phyloP scores from a whole-genome alignment of 2,329 filamentous ascomycete species.

The Fusarium ramigenum region DNA sequence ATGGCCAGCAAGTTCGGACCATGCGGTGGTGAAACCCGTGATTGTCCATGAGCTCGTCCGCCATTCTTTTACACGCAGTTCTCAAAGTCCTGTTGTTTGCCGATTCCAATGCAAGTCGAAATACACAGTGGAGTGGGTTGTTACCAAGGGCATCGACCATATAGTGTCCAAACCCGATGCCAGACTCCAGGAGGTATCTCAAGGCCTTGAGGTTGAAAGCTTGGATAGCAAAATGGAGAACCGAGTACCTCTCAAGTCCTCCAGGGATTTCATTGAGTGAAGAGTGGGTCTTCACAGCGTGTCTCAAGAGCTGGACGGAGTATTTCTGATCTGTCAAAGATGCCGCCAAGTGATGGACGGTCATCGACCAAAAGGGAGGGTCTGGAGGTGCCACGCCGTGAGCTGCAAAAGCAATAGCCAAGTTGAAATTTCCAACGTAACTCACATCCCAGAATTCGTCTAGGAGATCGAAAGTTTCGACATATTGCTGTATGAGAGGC shows the following conservation, averaged over 20 bases:
- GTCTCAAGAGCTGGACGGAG: not conserved
- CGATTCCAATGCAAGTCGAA: not conserved
- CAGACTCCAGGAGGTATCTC: not conserved
- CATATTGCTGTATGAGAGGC: not conserved
- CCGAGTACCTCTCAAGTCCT: not conserved
- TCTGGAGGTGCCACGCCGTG: not conserved
- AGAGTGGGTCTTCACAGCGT: not conserved
- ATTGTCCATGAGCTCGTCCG: not conserved
- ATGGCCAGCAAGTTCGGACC: not conserved
- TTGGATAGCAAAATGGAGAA: constrained; percentile 3
- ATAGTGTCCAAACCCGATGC: not conserved
- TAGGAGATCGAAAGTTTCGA: not conserved
- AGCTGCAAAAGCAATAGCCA: not conserved
- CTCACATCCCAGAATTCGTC: not conserved
- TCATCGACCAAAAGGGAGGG: not conserved
- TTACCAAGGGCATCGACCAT: constrained; percentile 1
- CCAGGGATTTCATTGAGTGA: not conserved
- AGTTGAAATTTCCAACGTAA: not conserved
- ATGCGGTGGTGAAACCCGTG: not conserved
- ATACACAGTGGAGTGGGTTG: constrained; percentile 2
- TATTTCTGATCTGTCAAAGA: not conserved
- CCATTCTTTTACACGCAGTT: not conserved
- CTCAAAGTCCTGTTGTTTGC: not conserved
- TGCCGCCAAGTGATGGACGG: not conserved
- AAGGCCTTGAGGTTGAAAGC: not conserved